phyloP scores from a whole-genome alignment of 495 filamentous ascomycete genomes.

The Trichoderma reesei region DNA sequence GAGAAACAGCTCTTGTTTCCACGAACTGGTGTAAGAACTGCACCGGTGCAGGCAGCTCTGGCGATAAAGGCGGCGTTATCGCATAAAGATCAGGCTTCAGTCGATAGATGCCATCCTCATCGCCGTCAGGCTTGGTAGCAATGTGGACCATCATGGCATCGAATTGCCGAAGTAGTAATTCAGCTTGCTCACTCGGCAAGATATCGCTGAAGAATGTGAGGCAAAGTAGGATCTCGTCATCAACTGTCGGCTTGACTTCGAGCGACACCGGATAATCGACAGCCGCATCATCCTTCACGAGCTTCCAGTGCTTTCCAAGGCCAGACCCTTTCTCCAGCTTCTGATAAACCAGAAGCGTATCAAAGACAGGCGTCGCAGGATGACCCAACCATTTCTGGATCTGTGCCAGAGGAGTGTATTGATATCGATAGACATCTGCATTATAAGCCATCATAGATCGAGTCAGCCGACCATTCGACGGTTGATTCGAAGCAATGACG shows the following conservation, averaged over 20 bases:
- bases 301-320: conserved; percentile 16
- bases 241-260: conserved; percentile 50
- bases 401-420: conserved; percentile 55
- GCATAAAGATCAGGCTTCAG: conserved; percentile 36
- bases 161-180: conserved; percentile 50
- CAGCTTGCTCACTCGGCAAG: conserved; percentile 53
- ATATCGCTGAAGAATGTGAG: conserved; percentile 52
- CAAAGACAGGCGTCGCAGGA: conserved; percentile 53
- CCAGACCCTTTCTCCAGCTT: conserved; percentile 28
- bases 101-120: conserved; percentile 17
- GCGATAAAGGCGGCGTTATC: conserved; percentile 39
- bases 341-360: conserved; percentile 73
- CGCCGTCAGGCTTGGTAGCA: conserved; percentile 24
- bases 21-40: conserved; percentile 55
- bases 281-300: conserved; percentile 29
- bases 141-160: conserved; percentile 43
- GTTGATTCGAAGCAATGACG: conserved; percentile 39
- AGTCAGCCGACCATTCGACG: conserved; percentile 46
- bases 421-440: conserved; percentile 49
- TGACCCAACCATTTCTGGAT: conserved; percentile 58
- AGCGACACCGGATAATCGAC: conserved; percentile 59
- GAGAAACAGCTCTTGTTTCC: conserved; percentile 31
- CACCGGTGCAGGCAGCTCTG: conserved; percentile 31
- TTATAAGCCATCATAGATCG: conserved; percentile 51
- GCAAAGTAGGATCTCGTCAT: conserved; percentile 40